These are phyloP conservation scores for Isoetes engelmannii DNA, from an alignment of 83 land plant genomes.

Conservation along the genomic window DNA sequence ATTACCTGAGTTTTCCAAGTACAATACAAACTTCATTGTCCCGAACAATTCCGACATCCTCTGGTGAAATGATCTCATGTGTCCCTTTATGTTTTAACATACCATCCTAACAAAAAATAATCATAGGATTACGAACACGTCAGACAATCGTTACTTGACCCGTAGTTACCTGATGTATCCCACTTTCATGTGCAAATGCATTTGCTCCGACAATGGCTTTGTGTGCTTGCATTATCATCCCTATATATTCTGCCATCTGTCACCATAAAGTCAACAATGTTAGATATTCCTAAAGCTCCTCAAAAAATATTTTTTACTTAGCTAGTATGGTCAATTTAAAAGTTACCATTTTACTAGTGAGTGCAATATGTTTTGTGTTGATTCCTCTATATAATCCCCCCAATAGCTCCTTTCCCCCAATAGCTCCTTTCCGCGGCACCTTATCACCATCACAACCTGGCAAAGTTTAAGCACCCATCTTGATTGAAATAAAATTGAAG, in stretches of 20 bases:
- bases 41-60: slow-evolving; percentile 77
- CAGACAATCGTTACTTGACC: not conserved
- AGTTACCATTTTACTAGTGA: slow-evolving; percentile 77
- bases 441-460: slow-evolving; percentile 79
- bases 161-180: slow-evolving; percentile 75
- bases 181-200: slow-evolving; percentile 99
- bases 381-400: slow-evolving; percentile 72
- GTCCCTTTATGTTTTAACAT: slow-evolving; percentile 93
- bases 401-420: slow-evolving; percentile 44
- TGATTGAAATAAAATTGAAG: not conserved
- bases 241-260: slow-evolving; percentile 69
- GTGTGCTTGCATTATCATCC: slow-evolving; percentile 82
- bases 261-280: not conserved
- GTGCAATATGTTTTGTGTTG: slow-evolving; percentile 54
- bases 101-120: slow-evolving; percentile 52
- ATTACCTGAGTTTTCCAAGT: slow-evolving; percentile 85
- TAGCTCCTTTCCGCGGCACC: slow-evolving; percentile 55
- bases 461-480: not conserved
- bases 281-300: not conserved
- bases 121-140: not conserved
- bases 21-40: slow-evolving; percentile 78
- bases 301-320: not conserved
- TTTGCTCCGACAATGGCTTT: slow-evolving; percentile 98
- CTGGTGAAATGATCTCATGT: slow-evolving; percentile 85
- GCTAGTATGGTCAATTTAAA: not conserved